phyloP scores from a whole-genome alignment of 345 rosid genomes.

The Mallotus nudiflorus region DNA sequence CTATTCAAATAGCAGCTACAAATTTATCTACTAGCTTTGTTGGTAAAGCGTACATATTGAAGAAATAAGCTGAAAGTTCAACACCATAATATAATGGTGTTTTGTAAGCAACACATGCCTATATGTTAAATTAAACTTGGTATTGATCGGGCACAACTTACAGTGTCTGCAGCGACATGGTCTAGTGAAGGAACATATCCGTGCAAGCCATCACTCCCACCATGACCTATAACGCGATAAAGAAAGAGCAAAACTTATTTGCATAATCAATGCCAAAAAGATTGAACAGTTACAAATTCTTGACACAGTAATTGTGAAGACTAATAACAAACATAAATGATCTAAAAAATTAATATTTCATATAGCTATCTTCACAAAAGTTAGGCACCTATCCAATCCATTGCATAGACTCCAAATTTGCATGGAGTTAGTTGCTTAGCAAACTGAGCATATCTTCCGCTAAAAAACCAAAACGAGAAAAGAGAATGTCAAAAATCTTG shows the following conservation, averaged over 20 bases:
- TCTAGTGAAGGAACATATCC: constrained; percentile 99
- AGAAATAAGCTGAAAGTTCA: not conserved
- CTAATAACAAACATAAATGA: not conserved
- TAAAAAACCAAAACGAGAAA: constrained; percentile 20
- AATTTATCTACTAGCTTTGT: constrained; percentile 1
- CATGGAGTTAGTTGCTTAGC: constrained; percentile 74
- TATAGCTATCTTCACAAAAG: not conserved
- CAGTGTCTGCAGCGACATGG: constrained; percentile 86
- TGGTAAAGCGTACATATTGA: not conserved
- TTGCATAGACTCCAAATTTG: constrained; percentile 80
- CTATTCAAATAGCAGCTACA: constrained; percentile 33
- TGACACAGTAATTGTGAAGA: not conserved
- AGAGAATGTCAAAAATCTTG: not conserved
- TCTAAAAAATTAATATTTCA: not conserved
- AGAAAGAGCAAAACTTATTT: not conserved
- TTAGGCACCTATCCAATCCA: constrained; percentile 90
- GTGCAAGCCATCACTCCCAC: constrained; percentile 99
- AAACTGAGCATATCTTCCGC: constrained; percentile 92
- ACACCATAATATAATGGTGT: not conserved
- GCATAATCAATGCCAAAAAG: constrained; percentile 12
- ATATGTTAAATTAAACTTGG: not conserved
- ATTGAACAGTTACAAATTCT: not conserved
- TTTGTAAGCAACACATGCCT: constrained; percentile 1
- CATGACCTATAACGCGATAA: constrained; percentile 72
- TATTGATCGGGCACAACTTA: constrained; percentile 31